These are phyloP conservation scores for Penicillium griseofulvum DNA, from an alignment of 2,329 filamentous ascomycete species.

Conservation along the genomic window DNA sequence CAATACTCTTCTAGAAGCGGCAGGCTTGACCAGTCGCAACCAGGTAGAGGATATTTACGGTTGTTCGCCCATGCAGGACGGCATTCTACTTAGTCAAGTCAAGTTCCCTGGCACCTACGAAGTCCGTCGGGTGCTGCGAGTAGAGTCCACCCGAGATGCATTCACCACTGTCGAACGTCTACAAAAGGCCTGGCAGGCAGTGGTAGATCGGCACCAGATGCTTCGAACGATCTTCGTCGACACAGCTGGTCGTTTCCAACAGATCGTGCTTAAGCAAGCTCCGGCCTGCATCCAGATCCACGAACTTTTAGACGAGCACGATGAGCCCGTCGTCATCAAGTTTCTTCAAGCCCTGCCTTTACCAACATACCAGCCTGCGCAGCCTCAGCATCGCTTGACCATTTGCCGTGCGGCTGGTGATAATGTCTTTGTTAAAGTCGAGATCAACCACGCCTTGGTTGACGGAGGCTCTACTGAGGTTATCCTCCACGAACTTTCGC, in stretches of 20 bases:
- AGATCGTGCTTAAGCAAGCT: conserved; percentile 10
- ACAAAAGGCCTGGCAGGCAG: conserved; percentile 1
- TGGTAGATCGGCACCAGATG: conserved; percentile 10
- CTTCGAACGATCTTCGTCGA: conserved; percentile 11
- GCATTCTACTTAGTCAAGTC: conserved; percentile 16
- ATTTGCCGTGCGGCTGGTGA: neutral
- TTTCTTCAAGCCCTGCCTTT: neutral
- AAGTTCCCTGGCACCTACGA: conserved; percentile 10
- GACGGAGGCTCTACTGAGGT: conserved; percentile 2
- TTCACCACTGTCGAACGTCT: neutral
- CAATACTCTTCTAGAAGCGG: neutral
- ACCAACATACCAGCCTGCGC: neutral
- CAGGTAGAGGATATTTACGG: conserved; percentile 10
- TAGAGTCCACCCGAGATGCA: neutral
- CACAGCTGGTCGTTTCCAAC: conserved; percentile 6
- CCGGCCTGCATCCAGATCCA: neutral
- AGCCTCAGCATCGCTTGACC: conserved; percentile 1
- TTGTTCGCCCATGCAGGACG: conserved; percentile 17
- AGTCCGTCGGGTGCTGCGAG: conserved; percentile 4
- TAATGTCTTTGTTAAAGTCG: neutral
- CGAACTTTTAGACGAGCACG: neutral
- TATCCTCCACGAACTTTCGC: neutral
- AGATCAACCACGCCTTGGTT: neutral
- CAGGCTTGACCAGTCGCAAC: neutral
- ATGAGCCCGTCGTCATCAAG: neutral